Evolutionary conservation across 1,284 basidiomycete species (phyloP), one percentile per base, ranked within the genome.

Genomic region (Sanghuangporus sanghuang): DNA sequence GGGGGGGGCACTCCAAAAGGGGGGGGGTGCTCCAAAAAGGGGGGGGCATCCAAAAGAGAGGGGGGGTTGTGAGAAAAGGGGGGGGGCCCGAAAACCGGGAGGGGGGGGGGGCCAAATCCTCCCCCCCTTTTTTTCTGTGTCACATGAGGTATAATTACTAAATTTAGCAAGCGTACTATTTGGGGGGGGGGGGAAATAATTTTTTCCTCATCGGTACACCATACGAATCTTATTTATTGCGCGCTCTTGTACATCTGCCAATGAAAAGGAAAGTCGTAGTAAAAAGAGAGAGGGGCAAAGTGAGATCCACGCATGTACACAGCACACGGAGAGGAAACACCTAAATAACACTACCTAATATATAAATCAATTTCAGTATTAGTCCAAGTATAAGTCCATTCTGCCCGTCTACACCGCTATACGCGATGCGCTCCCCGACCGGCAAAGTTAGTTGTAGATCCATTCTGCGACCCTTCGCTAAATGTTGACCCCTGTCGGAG

Each of bases 381-480:
- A 46, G 16, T n/a, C 44, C 16, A n/a, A 54, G 53, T 12, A n/a
- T 21, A 38, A 27, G 46, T 38, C 56, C 44, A 18, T 38, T 48
- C 4, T 53, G 42, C 56, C 14, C 63, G 11, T 32, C 42, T 46
- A 46, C 53, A 64, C 6, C 52, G 11, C 12, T n/a, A 11, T 42
- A 42, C 11, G n/a, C 40, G 60, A 53, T 65, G 56, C 23, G 64
- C 61, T 36, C 64, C 64, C 21, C 64, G 54, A 27, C 64, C 64
- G 1, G 64, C 64, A 18, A 65, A 35, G 23, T 65, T 65, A 14
- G 18, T 49, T 11, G 23, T 57, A 3, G 46, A 44, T 21, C 40
- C 46, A 12, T 18, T 59, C 35, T 18, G 27, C 23, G 62, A 44
- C 23, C 40, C 50, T 14, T 46, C 53, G 40, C 35, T 36, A 14